Base-by-base conservation (phyloP, 495 filamentous ascomycete species). In the Penicillium simplicissimum region DNA sequence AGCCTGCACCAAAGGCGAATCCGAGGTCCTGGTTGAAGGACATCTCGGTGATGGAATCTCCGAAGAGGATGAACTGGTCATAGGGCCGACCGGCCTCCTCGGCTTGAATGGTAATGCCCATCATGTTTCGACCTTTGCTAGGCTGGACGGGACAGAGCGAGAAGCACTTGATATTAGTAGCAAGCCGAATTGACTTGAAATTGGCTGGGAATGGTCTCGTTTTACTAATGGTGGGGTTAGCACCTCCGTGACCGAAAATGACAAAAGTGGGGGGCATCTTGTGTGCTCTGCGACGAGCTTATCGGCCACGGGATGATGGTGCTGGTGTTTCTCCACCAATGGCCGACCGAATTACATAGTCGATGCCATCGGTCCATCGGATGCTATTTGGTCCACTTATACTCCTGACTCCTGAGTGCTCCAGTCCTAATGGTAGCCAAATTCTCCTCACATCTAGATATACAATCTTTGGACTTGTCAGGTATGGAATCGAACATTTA, bases 51-150 rank as follows among this genome's bases (percentile, higher is more conserved):
- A 96, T 85, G 31, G 89, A 92, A 69, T 96, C 91, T 33, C 91
- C 91, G 67, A 96, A 91, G 21, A 94, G 84, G 45, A 94, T 77
- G 67, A 94, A 84, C 68, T 93, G 90, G 58, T 86, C 84, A 60
- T 83, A 83, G n/a, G 80, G 78, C 61, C 71, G 63, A 64, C 67
- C 72, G 21, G 61, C 56, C 49, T 60, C 59, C 36, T 66, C 60
- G 4, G 11, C 42, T 34, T 55, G 37, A 8, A 36, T 53, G 7
- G 52, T 21, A 6, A 35, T 57, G 23, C 14, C 19, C 1, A 52
- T 34, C 64, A 65, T 65, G 10, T 0, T 62, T 55, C 11, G 6
- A 15, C 4, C 13, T 35, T 2, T n/a, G n/a, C 15, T 8, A 38
- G 23, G 28, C 17, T 42, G 15, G 38, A 45, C 3, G 7, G 19